Evolutionary conservation across 2,329 filamentous ascomycete species (phyloP), one percentile per base, ranked within the genome.

Genomic region (Fonsecaea monophora): DNA sequence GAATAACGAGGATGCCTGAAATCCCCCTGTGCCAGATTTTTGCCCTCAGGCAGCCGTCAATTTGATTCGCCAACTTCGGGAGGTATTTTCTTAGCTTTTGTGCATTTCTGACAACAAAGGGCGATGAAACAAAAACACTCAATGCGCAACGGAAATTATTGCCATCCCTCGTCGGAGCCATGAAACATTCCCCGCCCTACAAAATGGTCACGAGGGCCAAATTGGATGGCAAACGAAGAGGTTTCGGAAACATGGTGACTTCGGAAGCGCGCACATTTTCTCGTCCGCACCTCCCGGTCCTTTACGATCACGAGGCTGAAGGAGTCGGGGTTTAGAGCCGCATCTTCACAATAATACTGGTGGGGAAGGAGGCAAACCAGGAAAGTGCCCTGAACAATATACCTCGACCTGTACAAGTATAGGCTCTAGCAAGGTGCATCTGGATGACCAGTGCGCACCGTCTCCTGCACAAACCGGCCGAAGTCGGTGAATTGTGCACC

Each of bases 221-320:
- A 8, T 34, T 35, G 15, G 30, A 35, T 9, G 45, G 18, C 25
- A 25, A n/a, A 42, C 45, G 45, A 50, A 50, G 45, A 50, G 18
- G 8, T 25, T 4, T 50, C 45, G 45, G 45, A 25, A 50, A 8
- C n/a, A 3, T 25, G 1, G n/a, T 18, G 25, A 50, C 45, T 10
- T 50, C 45, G 45, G 45, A 50, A 50, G 45, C 18, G 45, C 45
- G 45, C 45, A 50, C 9, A 50, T 50, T 50, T 4, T 50, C 12
- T 50, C 8, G 18, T 25, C 45, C 57, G 34, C 40, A 18, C 38
- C 25, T 37, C 34, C 57, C 57, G 38, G n/a, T 50, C 18, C 25
- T 37, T 35, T 25, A 12, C 42, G 34, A 38, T 45, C 57, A 60
- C 40, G 57, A 45, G 57, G 38, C 45, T 60, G 57, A 35, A 18